Evolutionary conservation across 305 asterid species (phyloP).

Genomic region (Fraxinus velutina): DNA sequence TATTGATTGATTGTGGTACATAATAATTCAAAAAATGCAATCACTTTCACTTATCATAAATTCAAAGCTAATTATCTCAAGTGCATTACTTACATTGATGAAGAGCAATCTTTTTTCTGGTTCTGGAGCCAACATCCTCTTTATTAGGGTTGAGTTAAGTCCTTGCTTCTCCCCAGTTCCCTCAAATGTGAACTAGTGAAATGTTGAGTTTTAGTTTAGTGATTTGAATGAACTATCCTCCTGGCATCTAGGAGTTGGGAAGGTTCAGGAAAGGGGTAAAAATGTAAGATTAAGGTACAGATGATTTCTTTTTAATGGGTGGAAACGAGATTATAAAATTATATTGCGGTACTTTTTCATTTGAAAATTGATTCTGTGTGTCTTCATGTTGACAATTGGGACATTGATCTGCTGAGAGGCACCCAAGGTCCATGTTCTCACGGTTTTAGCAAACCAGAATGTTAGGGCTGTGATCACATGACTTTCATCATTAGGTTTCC

Average conservation of each 20-base stretch:
- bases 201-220: not conserved
- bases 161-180: not conserved
- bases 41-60: not conserved
- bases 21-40: not conserved
- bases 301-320: not conserved
- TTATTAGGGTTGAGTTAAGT: not conserved
- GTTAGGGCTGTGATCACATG: not conserved
- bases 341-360: not conserved
- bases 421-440: constrained; percentile 10
- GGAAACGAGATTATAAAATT: not conserved
- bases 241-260: not conserved
- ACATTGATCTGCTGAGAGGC: not conserved
- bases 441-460: not conserved
- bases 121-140: not conserved
- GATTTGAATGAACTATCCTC: not conserved
- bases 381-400: not conserved
- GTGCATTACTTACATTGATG: not conserved
- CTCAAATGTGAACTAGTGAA: not conserved
- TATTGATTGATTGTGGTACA: not conserved
- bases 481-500: not conserved
- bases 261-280: not conserved
- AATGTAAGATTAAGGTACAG: not conserved
- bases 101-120: not conserved
- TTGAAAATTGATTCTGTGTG: not conserved
- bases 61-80: not conserved